Evolutionary conservation across 768 basidiomycete genomes (phyloP).

Genomic region (Boletus speciosus): DNA sequence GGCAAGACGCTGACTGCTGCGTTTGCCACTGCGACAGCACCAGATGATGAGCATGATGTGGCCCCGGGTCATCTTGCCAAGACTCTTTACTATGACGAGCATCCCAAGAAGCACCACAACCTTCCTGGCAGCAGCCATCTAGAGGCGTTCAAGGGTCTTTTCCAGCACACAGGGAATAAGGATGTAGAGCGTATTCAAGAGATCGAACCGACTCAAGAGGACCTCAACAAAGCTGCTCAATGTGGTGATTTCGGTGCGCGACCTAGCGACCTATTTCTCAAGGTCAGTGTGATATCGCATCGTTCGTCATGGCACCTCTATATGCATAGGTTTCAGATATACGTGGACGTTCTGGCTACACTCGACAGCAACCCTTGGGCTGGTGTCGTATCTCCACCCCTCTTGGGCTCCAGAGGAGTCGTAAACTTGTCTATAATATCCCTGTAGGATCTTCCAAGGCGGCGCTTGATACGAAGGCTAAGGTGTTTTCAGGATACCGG

Average conservation of each 20-base stretch:
- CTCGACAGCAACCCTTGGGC: constrained; percentile 53
- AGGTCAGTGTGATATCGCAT: constrained; percentile 35
- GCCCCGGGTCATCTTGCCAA: constrained; percentile 37
- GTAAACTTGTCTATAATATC: constrained; percentile 62
- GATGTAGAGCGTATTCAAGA: constrained; percentile 18
- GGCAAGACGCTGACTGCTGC: constrained; percentile 40
- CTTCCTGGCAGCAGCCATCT: constrained; percentile 14
- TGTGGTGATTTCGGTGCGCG: constrained; percentile 52
- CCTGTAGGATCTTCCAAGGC: constrained; percentile 32
- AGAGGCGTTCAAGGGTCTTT: constrained; percentile 17
- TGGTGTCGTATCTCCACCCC: constrained; percentile 56
- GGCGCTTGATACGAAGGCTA: constrained; percentile 2
- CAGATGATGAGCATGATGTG: constrained; percentile 15
- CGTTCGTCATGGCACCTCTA: neutral
- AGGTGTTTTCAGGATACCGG: constrained; percentile 48
- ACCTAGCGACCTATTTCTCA: constrained; percentile 59
- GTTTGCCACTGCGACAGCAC: constrained; percentile 36
- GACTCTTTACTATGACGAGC: constrained; percentile 33
- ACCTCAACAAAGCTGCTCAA: constrained; percentile 44
- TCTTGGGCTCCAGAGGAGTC: constrained; percentile 61
- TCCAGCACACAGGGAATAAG: constrained; percentile 17
- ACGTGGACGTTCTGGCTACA: constrained; percentile 56
- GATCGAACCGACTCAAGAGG: constrained; percentile 34
- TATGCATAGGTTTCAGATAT: constrained; percentile 42
- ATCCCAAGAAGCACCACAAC: constrained; percentile 28